A percentile compares a stretch with the other conserved stretches of the same genome.
phyloP scores from a whole-genome alignment of 345 rosid species.

The Cardamine chenopodiifolia region DNA sequence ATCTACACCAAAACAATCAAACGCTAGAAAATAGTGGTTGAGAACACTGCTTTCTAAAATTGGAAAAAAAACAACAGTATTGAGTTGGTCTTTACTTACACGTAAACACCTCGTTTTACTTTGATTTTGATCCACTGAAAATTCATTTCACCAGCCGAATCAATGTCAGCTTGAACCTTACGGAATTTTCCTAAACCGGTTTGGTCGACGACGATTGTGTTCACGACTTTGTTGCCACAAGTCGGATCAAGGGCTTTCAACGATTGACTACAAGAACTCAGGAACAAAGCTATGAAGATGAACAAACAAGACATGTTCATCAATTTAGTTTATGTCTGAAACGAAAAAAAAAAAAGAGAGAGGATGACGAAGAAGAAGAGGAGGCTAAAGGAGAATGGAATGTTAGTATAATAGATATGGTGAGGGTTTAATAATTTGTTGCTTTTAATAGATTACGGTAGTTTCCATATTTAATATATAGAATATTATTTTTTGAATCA shows the following conservation, averaged over 20 bases:
- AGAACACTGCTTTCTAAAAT: slow-evolving; percentile 8
- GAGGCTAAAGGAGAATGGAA: slow-evolving; percentile 9
- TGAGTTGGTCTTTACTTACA: slow-evolving; percentile 34
- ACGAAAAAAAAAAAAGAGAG: neutral
- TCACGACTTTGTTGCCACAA: slow-evolving; percentile 40
- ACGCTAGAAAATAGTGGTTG: slow-evolving; percentile 16
- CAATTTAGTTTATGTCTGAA: neutral
- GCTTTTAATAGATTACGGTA: slow-evolving; percentile 5
- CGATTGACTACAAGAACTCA: slow-evolving; percentile 28
- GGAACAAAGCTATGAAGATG: slow-evolving; percentile 27
- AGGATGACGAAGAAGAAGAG: neutral
- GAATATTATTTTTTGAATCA: slow-evolving; percentile 16
- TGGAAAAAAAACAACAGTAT: neutral
- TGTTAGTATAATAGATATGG: slow-evolving; percentile 16
- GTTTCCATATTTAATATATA: slow-evolving; percentile 23
- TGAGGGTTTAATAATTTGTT: neutral
- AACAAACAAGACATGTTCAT: slow-evolving; percentile 33
- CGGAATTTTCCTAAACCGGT: slow-evolving; percentile 13
- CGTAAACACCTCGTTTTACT: slow-evolving; percentile 41
- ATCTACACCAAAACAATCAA: neutral
- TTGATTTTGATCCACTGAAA: slow-evolving; percentile 43
- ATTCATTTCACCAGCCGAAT: slow-evolving; percentile 25
- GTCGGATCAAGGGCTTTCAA: slow-evolving; percentile 28
- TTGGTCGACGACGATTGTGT: slow-evolving; percentile 39
- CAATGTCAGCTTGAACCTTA: slow-evolving; percentile 37